phyloP scores from a whole-genome alignment of 805 yeast species.

The Nakazawaea ernobii region DNA sequence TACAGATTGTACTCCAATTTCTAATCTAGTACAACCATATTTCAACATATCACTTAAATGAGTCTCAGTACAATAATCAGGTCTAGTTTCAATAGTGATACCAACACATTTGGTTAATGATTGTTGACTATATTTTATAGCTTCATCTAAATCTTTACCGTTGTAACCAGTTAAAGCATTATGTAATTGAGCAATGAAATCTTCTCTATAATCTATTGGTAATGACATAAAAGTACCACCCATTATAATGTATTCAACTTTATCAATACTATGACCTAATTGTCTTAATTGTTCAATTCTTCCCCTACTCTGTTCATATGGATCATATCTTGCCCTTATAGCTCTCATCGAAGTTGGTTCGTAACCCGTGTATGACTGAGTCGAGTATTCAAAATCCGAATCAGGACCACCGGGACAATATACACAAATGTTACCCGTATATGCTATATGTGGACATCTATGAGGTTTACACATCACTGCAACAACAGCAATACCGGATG shows the following conservation, averaged over 20 bases:
- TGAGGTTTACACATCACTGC: conserved; percentile 99
- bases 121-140: conserved; percentile 86
- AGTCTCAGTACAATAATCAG: conserved; percentile 95
- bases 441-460: conserved; percentile 98
- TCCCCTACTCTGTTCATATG: conserved; percentile 97
- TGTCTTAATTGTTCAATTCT: conserved; percentile 93
- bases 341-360: conserved; percentile 99
- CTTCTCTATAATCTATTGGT: conserved; percentile 84
- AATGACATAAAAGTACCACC: conserved; percentile 98
- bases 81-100: conserved; percentile 96
- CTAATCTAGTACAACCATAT: conserved; percentile 95
- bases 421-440: conserved; percentile 97
- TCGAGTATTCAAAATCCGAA: conserved; percentile 94
- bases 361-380: conserved; percentile 97
- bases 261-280: conserved; percentile 93
- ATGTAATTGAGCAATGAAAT: conserved; percentile 82
- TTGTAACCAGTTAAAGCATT: conserved; percentile 93
- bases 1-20: conserved; percentile 94
- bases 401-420: conserved; percentile 99
- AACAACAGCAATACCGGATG: conserved; percentile 97
- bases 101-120: conserved; percentile 97
- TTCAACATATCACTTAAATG: conserved; percentile 93
- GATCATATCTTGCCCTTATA: conserved; percentile 97
- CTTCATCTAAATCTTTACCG: conserved; percentile 84
- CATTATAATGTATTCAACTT: conserved; percentile 96